Evolutionary conservation across 441 rosid genomes (phyloP).

Genomic region (Daphne laureola): DNA sequence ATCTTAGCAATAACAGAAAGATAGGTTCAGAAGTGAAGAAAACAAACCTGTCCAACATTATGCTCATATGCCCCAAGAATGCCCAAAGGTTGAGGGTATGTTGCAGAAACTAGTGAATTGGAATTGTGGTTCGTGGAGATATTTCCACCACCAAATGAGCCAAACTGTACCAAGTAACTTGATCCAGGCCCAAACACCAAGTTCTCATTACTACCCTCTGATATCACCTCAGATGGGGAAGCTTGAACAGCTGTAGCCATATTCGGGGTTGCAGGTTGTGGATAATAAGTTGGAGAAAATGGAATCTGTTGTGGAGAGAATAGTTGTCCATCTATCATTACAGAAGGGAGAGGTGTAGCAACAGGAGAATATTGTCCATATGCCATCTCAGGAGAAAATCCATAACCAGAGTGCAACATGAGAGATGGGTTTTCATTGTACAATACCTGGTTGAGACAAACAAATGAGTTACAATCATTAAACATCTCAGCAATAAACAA

Average conservation of each 20-base stretch:
- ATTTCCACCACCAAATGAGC: constrained; percentile 45
- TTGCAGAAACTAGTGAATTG: constrained; percentile 32
- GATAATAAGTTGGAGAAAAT: constrained; percentile 40
- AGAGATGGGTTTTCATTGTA: constrained; percentile 52
- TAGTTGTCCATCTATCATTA: constrained; percentile 55
- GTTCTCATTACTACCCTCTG: constrained; percentile 38
- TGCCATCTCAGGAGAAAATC: constrained; percentile 46
- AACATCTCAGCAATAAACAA: constrained; percentile 1
- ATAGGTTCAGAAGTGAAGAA: constrained; percentile 1
- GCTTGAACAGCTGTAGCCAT: constrained; percentile 40
- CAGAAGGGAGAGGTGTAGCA: constrained; percentile 40
- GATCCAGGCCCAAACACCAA: constrained; percentile 39
- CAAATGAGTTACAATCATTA: not conserved
- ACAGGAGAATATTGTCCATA: constrained; percentile 51
- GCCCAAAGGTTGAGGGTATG: constrained; percentile 66
- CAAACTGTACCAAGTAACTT: constrained; percentile 44
- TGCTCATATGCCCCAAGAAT: constrained; percentile 75
- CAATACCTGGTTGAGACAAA: constrained; percentile 33
- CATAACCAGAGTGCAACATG: constrained; percentile 50
- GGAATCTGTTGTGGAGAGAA: constrained; percentile 50
- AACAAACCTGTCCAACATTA: constrained; percentile 46
- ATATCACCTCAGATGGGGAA: constrained; percentile 32
- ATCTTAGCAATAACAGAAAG: not conserved
- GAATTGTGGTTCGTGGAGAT: constrained; percentile 34
- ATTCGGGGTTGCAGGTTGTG: constrained; percentile 30